Evolutionary conservation across 2,329 filamentous ascomycete species (phyloP).

Genomic region (Harringtonia lauricola): DNA sequence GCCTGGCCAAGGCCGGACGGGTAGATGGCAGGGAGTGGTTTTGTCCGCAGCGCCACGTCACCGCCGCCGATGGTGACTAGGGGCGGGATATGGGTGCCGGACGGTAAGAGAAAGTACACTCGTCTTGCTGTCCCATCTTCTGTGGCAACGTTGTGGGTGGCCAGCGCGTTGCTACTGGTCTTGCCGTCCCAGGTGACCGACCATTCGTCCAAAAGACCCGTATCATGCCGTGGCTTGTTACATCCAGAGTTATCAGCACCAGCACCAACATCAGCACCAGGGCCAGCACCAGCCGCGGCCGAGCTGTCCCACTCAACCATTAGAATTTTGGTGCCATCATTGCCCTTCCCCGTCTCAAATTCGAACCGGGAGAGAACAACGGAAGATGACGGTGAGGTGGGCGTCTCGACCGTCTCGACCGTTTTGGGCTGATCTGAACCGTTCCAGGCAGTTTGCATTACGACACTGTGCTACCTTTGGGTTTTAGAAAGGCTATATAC

Average conservation of each 20-base stretch:
- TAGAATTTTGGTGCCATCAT: slow-evolving; percentile 80
- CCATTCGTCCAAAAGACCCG: slow-evolving; percentile 40
- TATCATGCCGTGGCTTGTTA: too few relatives aligned
- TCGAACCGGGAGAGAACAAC: slow-evolving; percentile 72
- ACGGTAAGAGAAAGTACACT: slow-evolving; percentile 72
- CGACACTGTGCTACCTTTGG: background rate
- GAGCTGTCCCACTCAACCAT: slow-evolving; percentile 80
- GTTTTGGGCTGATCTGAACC: slow-evolving; percentile 13
- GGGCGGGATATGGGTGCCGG: slow-evolving; percentile 58
- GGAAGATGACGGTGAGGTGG: slow-evolving; percentile 32
- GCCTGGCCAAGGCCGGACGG: slow-evolving; percentile 61
- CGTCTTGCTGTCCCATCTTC: slow-evolving; percentile 37
- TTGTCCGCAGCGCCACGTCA: slow-evolving; percentile 47
- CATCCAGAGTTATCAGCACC: background rate
- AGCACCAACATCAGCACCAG: background rate
- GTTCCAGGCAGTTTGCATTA: too few relatives aligned
- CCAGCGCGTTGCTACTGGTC: slow-evolving; percentile 59
- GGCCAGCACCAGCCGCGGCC: background rate
- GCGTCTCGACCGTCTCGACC: slow-evolving; percentile 28
- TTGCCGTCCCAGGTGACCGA: slow-evolving; percentile 79
- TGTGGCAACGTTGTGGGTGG: slow-evolving; percentile 43
- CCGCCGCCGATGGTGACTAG: slow-evolving; percentile 49
- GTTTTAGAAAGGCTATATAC: too few relatives aligned
- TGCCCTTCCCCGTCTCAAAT: slow-evolving; percentile 65
- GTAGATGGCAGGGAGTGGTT: slow-evolving; percentile 80